Base-by-base conservation (phyloP, 129 eudicot species). In the Ambrosia trifida region DNA sequence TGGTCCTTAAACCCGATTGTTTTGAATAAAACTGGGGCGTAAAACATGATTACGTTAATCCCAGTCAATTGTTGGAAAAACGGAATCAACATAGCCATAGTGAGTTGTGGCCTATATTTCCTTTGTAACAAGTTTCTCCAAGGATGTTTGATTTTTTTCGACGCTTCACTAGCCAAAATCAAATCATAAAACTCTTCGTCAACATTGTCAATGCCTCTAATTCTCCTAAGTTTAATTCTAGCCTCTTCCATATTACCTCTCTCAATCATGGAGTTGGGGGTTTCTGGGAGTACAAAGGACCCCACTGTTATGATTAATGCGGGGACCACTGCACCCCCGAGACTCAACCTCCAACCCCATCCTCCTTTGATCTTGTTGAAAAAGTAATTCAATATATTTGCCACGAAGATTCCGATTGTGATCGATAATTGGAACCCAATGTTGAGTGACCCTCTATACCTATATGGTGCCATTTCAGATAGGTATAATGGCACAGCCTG, bases 381-480 rank as follows among this genome's bases (percentile, higher is more conserved):
- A 69, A 82, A 85, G 70, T 86, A 91, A 83, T 91, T 91, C 67
- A 91, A 74, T 12, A 91, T 80, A 32, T 86, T 91, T 68, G 97
- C 97, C 10, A 86, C 86, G 17, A 91, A 69, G 74, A 88, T 91
- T 44, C 97, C 97, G 3, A 91, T 74, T 3, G 97, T 91, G 83
- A 88, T 84, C 3, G 93, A 85, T 14, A 91, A 76, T 5, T 91
- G 97, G 56, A 91, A 91, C 1, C 88, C 90, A 16, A 82, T 84
- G 78, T 91, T 91, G 40, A 91, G 90, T 17, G 93, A 88, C 54
- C 97, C 97, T 73, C 97, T 79, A 80, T 78, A 91, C 72, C 84
- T 88, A 90, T 88, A 88, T 0, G 97, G 97, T 3, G 97, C 97
- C 97, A 91, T 91, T 68, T 91, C 97, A 0, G 97, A 91, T 0